Conservation (phyloP, 371 early-diverging fungal species). For the Mortierella sp. region DNA sequence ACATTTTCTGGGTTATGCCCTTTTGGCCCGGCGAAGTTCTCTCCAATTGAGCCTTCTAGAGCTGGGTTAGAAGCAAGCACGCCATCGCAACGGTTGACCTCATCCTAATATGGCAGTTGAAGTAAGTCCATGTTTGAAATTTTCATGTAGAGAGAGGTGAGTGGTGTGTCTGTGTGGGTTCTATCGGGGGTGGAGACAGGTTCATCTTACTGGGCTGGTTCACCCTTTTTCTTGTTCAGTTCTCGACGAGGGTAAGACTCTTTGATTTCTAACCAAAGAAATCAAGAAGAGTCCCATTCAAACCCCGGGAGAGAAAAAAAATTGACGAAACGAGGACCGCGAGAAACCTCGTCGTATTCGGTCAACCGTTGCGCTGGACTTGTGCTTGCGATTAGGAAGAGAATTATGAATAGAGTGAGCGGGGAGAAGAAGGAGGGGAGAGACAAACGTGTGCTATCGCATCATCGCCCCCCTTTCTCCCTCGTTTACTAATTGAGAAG, state of each 20-base stretch:
- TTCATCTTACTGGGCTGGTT: background rate
- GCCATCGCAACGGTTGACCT: background rate
- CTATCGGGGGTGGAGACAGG: background rate
- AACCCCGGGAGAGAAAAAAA: constrained; percentile 4
- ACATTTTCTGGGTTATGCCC: background rate
- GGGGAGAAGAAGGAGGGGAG: background rate
- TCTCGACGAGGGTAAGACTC: background rate
- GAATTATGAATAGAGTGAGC: background rate
- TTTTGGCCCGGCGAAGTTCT: background rate
- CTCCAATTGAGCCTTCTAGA: constrained; percentile 4
- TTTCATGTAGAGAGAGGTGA: too few relatives aligned
- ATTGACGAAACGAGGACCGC: background rate
- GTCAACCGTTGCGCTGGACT: background rate
- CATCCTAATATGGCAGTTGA: background rate
- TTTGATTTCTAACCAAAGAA: constrained; percentile 1
- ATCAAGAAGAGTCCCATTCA: background rate
- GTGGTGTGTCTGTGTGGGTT: background rate
- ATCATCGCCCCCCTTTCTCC: background rate
- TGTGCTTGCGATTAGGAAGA: background rate
- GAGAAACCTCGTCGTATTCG: background rate
- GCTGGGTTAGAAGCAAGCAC: constrained; percentile 4
- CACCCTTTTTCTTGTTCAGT: background rate
- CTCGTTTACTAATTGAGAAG: background rate
- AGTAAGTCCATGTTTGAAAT: too few relatives aligned
- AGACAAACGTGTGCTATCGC: constrained; percentile 9